These are phyloP conservation scores for Periconia sp. DNA, from an alignment of 2,329 filamentous ascomycete species.

Conservation along the genomic window DNA sequence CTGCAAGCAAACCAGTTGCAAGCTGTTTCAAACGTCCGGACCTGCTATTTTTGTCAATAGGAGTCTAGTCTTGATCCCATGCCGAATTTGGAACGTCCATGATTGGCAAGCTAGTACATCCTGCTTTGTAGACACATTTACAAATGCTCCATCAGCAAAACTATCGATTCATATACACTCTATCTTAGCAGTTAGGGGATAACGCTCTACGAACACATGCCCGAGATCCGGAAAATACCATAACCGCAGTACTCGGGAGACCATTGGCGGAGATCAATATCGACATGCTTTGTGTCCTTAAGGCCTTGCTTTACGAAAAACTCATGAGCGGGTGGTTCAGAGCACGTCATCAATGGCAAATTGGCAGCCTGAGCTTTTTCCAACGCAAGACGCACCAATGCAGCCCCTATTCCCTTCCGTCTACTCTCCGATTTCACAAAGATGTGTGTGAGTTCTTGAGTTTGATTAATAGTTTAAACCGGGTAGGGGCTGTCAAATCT, in stretches of 20 bases:
- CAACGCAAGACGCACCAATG: conserved; percentile 1
- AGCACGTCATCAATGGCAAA: conserved; percentile 1
- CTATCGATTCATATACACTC: too few relatives aligned
- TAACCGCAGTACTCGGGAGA: conserved; percentile 3
- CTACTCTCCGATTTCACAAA: conserved; percentile 4
- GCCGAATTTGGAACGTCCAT: too few relatives aligned
- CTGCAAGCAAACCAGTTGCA: too few relatives aligned
- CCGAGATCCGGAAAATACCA: conserved; percentile 1
- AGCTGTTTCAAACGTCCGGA: too few relatives aligned
- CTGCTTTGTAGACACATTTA: too few relatives aligned
- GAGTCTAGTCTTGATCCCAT: too few relatives aligned
- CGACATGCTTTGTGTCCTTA: background rate
- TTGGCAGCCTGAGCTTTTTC: background rate
- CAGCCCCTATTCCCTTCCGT: conserved; percentile 1
- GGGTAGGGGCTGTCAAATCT: background rate
- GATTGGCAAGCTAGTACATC: too few relatives aligned
- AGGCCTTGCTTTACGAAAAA: conserved; percentile 2
- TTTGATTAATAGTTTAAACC: background rate
- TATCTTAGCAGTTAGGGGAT: too few relatives aligned
- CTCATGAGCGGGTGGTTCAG: background rate
- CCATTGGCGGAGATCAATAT: conserved; percentile 9
- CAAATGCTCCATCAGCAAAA: too few relatives aligned
- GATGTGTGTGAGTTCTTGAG: conserved; percentile 6
- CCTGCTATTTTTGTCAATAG: too few relatives aligned
- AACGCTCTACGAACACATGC: too few relatives aligned